Evolutionary conservation across 257 asterid genomes (phyloP).

Genomic region (Solanum raphanifolium): DNA sequence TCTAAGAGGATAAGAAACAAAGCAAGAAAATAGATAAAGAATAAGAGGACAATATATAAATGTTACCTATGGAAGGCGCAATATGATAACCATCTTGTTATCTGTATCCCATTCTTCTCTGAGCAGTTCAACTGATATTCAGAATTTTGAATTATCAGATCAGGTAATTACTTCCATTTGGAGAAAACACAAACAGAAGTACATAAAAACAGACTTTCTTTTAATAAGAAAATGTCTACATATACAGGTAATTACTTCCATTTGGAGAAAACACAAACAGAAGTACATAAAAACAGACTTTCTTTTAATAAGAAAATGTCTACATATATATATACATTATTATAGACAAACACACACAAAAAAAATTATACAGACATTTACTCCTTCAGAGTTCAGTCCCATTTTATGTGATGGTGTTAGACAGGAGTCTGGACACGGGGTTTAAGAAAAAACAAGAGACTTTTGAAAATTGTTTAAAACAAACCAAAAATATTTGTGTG

Average conservation of each 20-base stretch:
- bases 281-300: background rate
- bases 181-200: background rate
- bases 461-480: background rate
- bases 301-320: background rate
- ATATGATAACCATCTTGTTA: conserved; percentile 71
- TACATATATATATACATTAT: background rate
- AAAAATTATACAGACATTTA: background rate
- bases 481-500: background rate
- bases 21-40: background rate
- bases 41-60: conserved; percentile 1
- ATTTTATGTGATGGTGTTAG: background rate
- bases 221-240: background rate
- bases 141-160: conserved; percentile 7
- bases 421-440: background rate
- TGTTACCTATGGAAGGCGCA: conserved; percentile 80
- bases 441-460: background rate
- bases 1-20: background rate
- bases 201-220: background rate
- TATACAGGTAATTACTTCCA: background rate
- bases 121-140: conserved; percentile 64
- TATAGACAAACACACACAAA: background rate
- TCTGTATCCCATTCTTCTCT: conserved; percentile 64
- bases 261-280: background rate
- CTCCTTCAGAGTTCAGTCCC: background rate
- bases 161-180: background rate